These are phyloP conservation scores for Trichoderma sp. DNA, from an alignment of 2,329 filamentous ascomycete species.

Conservation along the genomic window DNA sequence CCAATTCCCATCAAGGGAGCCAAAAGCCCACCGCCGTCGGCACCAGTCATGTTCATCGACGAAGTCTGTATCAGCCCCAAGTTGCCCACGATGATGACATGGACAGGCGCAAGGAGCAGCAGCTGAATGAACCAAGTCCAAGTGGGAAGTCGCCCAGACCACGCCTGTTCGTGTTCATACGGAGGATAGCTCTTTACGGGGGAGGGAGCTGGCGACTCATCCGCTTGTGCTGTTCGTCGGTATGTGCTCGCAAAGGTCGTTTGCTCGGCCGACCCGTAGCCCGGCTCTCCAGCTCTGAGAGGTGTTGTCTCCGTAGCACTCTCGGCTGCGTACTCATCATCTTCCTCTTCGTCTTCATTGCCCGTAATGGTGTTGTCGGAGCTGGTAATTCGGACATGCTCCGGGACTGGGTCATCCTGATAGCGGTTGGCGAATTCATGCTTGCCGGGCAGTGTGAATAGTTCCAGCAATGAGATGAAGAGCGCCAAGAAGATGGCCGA, in stretches of 20 bases:
- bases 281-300: conserved; percentile 44
- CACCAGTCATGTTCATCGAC: conserved; percentile 75
- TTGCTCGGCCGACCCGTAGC: conserved; percentile 42
- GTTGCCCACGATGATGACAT: conserved; percentile 75
- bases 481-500: conserved; percentile 73
- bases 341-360: conserved; percentile 13
- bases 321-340: conserved; percentile 31
- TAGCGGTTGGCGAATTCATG: conserved; percentile 65
- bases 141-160: conserved; percentile 76
- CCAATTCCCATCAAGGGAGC: conserved; percentile 72
- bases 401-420: conserved; percentile 50
- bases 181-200: conserved; percentile 38
- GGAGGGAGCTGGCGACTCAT: conserved; percentile 33
- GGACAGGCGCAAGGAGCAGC: conserved; percentile 74
- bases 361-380: conserved; percentile 21
- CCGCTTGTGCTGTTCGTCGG: conserved; percentile 48
- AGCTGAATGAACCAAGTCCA: conserved; percentile 92
- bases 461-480: conserved; percentile 74
- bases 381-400: conserved; percentile 38
- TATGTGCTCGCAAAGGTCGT: conserved; percentile 60
- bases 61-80: conserved; percentile 71
- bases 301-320: conserved; percentile 56
- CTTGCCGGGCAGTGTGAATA: conserved; percentile 75
- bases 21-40: conserved; percentile 76
- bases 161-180: conserved; percentile 76